These are phyloP conservation scores for Steccherinum ochraceum DNA, from an alignment of 768 basidiomycete genomes.

Conservation along the genomic window DNA sequence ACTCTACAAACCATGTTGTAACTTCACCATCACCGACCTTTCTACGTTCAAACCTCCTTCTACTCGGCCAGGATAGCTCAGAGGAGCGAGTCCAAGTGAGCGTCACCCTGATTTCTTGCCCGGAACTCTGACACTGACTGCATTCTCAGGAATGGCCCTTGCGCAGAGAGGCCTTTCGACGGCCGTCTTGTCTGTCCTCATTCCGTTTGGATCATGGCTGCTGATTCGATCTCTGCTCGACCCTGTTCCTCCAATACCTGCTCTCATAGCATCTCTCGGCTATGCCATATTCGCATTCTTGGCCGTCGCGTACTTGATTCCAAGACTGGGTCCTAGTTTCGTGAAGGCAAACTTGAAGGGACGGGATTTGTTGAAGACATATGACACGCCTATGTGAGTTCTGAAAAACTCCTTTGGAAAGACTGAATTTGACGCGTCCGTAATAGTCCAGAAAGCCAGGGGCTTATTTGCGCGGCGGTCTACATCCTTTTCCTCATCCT, in stretches of 20 bases:
- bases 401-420: background rate
- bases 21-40: no score
- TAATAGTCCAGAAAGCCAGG: conserved; percentile 85
- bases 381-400: conserved; percentile 63
- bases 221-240: conserved; percentile 65
- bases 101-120: no score
- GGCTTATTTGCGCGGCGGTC: conserved; percentile 83
- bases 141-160: background rate
- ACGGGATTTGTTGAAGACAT: conserved; percentile 80
- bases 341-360: conserved; percentile 80
- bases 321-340: conserved; percentile 77
- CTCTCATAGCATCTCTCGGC: conserved; percentile 73
- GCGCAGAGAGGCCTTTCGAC: background rate
- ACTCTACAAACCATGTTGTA: no score
- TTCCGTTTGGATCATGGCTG: conserved; percentile 71
- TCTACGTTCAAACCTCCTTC: no score
- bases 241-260: conserved; percentile 62
- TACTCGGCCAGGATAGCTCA: no score
- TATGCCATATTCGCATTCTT: conserved; percentile 81
- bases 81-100: no score
- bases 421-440: background rate
- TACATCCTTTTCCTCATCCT: conserved; percentile 85
- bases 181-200: conserved; percentile 47
- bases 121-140: no score
- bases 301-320: conserved; percentile 70